A percentile compares a stretch with the other conserved stretches of the same genome.
These are phyloP conservation scores for Marsdenia floribunda DNA, from an alignment of 257 asterid species.

Conservation along the genomic window DNA sequence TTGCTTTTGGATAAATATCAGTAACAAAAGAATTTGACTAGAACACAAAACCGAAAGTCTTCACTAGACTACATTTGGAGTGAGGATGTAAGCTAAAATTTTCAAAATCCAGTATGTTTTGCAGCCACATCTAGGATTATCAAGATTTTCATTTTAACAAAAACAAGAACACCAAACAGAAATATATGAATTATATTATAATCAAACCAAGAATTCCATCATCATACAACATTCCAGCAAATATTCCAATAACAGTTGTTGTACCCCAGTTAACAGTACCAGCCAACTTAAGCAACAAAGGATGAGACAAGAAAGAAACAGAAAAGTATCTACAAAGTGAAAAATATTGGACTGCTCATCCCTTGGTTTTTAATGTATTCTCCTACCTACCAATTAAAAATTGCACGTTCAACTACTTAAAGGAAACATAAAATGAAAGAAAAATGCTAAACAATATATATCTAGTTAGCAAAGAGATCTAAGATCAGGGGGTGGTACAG, in stretches of 20 bases:
- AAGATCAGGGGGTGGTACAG: constrained; percentile 82
- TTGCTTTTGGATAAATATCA: not conserved
- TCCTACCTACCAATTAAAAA: too few relatives aligned
- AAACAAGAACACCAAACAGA: not conserved
- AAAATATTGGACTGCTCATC: too few relatives aligned
- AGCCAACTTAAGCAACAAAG: constrained; percentile 31
- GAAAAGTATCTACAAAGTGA: too few relatives aligned
- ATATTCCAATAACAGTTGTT: constrained; percentile 75
- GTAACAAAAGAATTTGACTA: not conserved
- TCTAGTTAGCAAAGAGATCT: not conserved
- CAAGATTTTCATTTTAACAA: not conserved
- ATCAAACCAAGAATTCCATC: not conserved
- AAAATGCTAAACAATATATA: not conserved
- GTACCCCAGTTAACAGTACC: constrained; percentile 92
- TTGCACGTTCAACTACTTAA: too few relatives aligned
- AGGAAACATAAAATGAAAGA: not conserved
- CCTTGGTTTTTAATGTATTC: too few relatives aligned
- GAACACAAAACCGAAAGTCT: not conserved
- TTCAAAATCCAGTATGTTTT: not conserved
- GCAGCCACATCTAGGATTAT: not conserved
- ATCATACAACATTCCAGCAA: constrained; percentile 80
- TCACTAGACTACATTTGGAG: not conserved
- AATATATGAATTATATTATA: not conserved
- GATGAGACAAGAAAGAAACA: not conserved
- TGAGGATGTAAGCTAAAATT: not conserved